These are phyloP conservation scores for Eucalyptus viminalis DNA, from an alignment of 345 rosid genomes.

Conservation along the genomic window DNA sequence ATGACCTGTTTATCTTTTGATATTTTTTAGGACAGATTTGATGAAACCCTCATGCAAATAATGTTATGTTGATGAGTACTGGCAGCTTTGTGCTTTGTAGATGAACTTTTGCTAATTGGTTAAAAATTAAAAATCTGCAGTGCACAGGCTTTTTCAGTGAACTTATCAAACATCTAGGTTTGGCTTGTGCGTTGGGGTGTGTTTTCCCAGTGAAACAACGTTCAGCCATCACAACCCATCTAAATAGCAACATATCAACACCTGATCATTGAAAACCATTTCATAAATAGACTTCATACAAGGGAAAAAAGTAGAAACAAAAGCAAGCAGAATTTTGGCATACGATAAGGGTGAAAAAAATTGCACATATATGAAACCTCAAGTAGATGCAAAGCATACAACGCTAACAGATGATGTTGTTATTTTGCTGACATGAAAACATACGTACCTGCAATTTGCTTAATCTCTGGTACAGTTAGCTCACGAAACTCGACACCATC, in stretches of 20 bases:
- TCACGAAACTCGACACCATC: constrained; percentile 63
- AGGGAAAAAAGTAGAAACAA: neutral
- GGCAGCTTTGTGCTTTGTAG: neutral
- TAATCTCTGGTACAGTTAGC: constrained; percentile 74
- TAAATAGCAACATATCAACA: neutral
- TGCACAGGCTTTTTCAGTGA: neutral
- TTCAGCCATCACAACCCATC: neutral
- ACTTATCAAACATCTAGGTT: neutral
- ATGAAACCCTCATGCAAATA: neutral
- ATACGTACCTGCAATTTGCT: constrained; percentile 80
- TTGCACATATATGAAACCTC: neutral
- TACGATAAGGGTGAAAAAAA: neutral
- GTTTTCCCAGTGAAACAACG: neutral
- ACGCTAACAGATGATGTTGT: neutral
- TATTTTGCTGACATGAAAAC: neutral
- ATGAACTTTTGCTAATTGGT: neutral
- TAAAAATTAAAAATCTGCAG: neutral
- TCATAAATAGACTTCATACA: neutral
- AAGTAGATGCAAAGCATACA: neutral
- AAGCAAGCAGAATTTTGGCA: neutral
- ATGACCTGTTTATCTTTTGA: neutral
- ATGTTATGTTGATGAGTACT: neutral
- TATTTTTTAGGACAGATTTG: neutral
- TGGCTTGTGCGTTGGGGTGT: neutral
- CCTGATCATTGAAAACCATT: neutral